Evolutionary conservation across 169 alveolate genomes (phyloP).

Genomic region (Neospora caninum): DNA sequence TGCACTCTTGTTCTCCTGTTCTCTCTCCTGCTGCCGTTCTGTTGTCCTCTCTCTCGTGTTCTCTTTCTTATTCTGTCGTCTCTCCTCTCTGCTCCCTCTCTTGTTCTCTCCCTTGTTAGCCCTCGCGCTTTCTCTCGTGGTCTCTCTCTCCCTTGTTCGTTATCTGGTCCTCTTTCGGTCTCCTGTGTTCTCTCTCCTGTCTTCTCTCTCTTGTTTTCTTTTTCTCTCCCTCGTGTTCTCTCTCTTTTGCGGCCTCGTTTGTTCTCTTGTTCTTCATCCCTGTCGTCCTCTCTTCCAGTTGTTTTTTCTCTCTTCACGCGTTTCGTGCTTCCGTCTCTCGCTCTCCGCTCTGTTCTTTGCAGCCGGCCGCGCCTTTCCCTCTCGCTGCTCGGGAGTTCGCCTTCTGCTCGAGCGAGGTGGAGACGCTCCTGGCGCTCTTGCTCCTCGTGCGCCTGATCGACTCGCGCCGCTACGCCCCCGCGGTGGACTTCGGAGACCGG

Average conservation of each 20-base stretch:
- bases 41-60: background rate
- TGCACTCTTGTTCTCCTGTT: background rate
- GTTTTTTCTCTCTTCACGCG: background rate
- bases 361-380: background rate
- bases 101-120: no score
- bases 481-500: background rate
- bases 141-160: no score
- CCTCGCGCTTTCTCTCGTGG: no score
- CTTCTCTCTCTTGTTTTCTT: background rate
- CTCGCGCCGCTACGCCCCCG: background rate
- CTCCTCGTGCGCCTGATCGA: slow-evolving; percentile 19
- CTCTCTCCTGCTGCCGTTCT: background rate
- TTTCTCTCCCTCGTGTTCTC: background rate
- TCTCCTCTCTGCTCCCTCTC: no score
- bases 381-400: background rate
- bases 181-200: background rate
- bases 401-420: background rate
- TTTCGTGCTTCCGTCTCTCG: no score
- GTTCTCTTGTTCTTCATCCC: background rate
- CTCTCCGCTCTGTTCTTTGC: no score
- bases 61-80: background rate
- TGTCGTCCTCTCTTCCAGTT: background rate
- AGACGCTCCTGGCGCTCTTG: slow-evolving; percentile 9
- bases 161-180: no score
- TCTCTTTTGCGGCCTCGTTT: background rate